phyloP scores from a whole-genome alignment of 2,329 filamentous ascomycete species.

The Trichoderma atrobrunneum region DNA sequence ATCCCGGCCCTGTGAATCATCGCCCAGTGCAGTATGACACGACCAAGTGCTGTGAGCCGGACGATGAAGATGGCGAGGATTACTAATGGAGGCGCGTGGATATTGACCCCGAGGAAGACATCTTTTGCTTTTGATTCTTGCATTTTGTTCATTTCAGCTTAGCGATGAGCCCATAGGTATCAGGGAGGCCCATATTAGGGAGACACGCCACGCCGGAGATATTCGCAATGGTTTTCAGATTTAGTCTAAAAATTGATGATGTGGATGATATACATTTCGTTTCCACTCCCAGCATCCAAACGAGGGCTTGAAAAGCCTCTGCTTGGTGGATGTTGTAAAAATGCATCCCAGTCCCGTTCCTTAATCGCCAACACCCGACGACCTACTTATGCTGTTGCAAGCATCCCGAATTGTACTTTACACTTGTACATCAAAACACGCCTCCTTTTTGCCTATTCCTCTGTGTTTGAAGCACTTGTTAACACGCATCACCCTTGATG shows the following conservation, averaged over 20 bases:
- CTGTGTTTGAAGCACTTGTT: background rate
- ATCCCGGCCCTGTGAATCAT: constrained; percentile 22
- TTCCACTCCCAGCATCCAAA: background rate
- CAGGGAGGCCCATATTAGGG: too few relatives aligned
- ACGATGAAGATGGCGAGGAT: constrained; percentile 23
- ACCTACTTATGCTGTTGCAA: background rate
- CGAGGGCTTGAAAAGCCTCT: background rate
- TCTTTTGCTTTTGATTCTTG: background rate
- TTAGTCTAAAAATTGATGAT: constrained; percentile 9
- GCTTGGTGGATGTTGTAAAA: background rate
- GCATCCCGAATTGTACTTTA: background rate
- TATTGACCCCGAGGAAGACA: background rate
- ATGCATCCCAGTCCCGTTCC: background rate
- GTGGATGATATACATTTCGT: background rate
- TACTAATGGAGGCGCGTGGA: constrained; percentile 6
- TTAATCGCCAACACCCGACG: background rate
- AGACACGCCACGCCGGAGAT: background rate
- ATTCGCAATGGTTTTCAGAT: background rate
- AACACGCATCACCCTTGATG: background rate
- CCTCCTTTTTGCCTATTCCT: background rate
- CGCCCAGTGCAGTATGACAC: constrained; percentile 19
- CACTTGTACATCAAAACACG: background rate
- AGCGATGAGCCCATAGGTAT: too few relatives aligned
- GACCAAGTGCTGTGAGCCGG: constrained; percentile 24
- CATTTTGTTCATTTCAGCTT: background rate